Base-by-base conservation (phyloP, 2,329 filamentous ascomycete species). In the Capronia epimyces region DNA sequence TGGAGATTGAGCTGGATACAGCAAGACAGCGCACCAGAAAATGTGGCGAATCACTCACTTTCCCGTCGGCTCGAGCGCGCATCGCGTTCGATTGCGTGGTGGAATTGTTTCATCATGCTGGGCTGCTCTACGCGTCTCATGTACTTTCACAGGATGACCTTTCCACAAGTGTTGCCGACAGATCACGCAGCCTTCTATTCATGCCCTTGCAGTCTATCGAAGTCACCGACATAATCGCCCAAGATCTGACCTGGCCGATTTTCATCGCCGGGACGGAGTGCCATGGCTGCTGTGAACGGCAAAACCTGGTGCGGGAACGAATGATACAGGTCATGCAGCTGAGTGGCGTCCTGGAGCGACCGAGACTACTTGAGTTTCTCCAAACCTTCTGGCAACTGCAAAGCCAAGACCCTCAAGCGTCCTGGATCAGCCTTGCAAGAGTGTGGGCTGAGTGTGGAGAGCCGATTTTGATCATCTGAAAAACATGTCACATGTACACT, bases 191-290 rank as follows among this genome's bases (percentile, higher is more conserved):
- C 7, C 7, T 9, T 8, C 29, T 32, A 3, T 32, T 32, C 29
- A 8, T 9, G 13, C 12, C 7, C n/a, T 12, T 32, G n/a, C 3
- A 8, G 29, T 3, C 7, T 5, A 54, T 57, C n/a, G 22, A 50
- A 31, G 48, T 49, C 25, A 43, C 27, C 16, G 32, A 43, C 10
- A 42, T 50, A 25, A 59, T 63, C 29, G 57, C 58, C 3, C 62
- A 64, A 15, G 59, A 64, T 37, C 53, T 64, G 3, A 59, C 63
- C 25, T 64, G 63, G 63, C 63, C 62, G 12, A 37, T 63, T 1
- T 64, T 64, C n/a, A 55, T 64, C 18, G 57, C 60, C 2, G 62
- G 63, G 8, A 60, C 62, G 1, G 61, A 63, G 43, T 56, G 60
- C 15, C 49, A 50, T 20, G 45, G 42, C 4, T 43, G 54, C 37